Evolutionary conservation across 2,329 filamentous ascomycete species (phyloP), one percentile per base, ranked within the genome.

Genomic region (Sphaerostilbella broomeana): DNA sequence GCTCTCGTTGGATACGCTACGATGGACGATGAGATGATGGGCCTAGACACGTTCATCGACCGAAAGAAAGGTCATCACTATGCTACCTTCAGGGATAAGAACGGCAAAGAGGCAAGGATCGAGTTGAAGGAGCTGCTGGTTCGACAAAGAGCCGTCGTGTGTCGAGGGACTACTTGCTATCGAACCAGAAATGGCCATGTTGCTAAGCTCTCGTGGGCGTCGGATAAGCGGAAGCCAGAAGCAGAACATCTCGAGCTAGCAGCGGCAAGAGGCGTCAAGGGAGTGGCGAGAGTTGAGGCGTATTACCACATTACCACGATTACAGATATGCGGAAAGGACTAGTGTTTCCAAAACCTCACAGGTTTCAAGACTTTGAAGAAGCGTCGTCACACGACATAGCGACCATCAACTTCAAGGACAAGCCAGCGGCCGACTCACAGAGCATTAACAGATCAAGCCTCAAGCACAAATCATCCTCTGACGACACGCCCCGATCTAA

Each of bases 1-100:
- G 43, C 46, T 29, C 24, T 49, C 40, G 42, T 50, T 27, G 47
- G 40, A n/a, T 51, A 48, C 27, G 27, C 42, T 13, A 47, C 41
- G 5, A 51, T 50, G 45, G 40, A 39, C 35, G 35, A 47, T 11
- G 35, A 46, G 26, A 18, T 28, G 13, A 44, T 51, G 42, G 48
- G 48, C 10, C 26, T 47, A 4, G 36, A 44, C 29, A 40, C 25
- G 12, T 43, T 45, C 17, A 40, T 42, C 3, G 18, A 45, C 25
- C 30, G 33, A 27, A 15, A 27, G 6, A 9, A 26, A 8, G 22
- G n/a, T 5, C 33, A 30, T 8, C 27, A 13, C 27, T 42, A 9
- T 53, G 50, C 4, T 45, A 47, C 34, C 44, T 43, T 2, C 50
- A 39, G 1, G n/a, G 30, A 12, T 40, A 13, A 31, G 38, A 3